Percentiles rank a stretch among this genome's conserved stretches.
phyloP scores from a whole-genome alignment of 495 filamentous ascomycete species.

The Darksidea phi region DNA sequence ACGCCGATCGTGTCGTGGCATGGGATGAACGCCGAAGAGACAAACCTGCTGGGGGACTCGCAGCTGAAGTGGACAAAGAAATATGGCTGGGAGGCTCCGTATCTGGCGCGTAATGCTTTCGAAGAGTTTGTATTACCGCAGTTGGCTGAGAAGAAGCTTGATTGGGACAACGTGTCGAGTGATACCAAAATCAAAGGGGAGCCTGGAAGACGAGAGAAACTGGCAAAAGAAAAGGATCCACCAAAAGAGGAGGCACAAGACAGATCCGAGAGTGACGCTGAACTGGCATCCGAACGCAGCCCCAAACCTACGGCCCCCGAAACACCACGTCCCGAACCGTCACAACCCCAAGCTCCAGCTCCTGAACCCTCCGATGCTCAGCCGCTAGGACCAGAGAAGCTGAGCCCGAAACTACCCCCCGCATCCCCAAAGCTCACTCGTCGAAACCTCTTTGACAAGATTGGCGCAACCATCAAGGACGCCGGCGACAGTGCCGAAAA shows the following conservation, averaged over 20 bases:
- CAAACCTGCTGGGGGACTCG: conserved; percentile 55
- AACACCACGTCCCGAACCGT: background rate
- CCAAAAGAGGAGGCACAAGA: background rate
- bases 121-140: conserved; percentile 37
- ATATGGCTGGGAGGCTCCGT: conserved; percentile 38
- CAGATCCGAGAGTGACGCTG: background rate
- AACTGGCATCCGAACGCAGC: background rate
- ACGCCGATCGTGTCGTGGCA: conserved; percentile 61
- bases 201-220: background rate
- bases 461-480: conserved; percentile 4
- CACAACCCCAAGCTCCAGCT: background rate
- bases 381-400: background rate
- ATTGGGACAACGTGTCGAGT: conserved; percentile 41
- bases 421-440: background rate
- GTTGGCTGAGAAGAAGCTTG: conserved; percentile 28
- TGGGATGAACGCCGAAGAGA: conserved; percentile 54
- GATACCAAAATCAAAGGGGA: conserved; percentile 28
- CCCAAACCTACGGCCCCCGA: background rate
- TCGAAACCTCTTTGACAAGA: background rate
- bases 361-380: background rate
- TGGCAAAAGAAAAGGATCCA: background rate
- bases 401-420: background rate
- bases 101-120: conserved; percentile 38
- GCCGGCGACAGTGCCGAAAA: conserved; percentile 16
- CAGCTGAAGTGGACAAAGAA: conserved; percentile 35